phyloP scores from a whole-genome alignment of 2,329 filamentous ascomycete genomes.

The Pseudophaeomoniella oleicola region DNA sequence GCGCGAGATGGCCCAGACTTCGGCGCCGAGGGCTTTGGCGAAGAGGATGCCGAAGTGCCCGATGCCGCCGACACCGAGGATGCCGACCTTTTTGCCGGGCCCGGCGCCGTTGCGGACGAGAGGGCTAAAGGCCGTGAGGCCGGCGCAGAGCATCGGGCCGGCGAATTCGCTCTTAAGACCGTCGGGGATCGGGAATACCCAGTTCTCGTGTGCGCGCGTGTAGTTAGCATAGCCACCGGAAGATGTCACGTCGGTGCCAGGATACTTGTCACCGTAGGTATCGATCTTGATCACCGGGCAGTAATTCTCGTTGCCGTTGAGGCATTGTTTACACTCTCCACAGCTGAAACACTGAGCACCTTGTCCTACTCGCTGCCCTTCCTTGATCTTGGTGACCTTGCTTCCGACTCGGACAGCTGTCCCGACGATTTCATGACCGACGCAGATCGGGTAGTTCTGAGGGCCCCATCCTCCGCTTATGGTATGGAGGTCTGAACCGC shows the following conservation, averaged over 20 bases:
- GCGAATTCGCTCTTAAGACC: conserved; percentile 32
- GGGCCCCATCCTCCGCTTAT: conserved; percentile 43
- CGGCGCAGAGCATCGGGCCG: conserved; percentile 59
- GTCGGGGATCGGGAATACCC: conserved; percentile 54
- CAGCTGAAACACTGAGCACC: conserved; percentile 51
- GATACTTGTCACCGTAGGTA: conserved; percentile 33
- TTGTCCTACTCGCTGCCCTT: conserved; percentile 50
- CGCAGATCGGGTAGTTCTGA: conserved; percentile 5
- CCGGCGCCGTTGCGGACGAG: conserved; percentile 56
- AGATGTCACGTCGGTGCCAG: conserved; percentile 4
- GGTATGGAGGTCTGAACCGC: conserved; percentile 58
- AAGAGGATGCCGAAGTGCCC: conserved; percentile 58
- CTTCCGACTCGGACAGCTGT: conserved; percentile 50
- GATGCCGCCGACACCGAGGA: conserved; percentile 41
- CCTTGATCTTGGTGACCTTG: conserved; percentile 44
- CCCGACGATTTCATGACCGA: conserved; percentile 49
- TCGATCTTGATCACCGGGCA: conserved; percentile 38
- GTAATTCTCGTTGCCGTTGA: conserved; percentile 51
- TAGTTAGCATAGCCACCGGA: conserved; percentile 52
- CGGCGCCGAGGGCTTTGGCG: conserved; percentile 48
- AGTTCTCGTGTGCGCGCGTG: conserved; percentile 63
- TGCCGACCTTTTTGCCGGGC: conserved; percentile 37
- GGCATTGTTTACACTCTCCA: conserved; percentile 45
- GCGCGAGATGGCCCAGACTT: conserved; percentile 45
- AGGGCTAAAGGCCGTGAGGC: conserved; percentile 64